Evolutionary conservation across 108 stramenopile genomes (phyloP).

Genomic region (Epithemia pelagica): DNA sequence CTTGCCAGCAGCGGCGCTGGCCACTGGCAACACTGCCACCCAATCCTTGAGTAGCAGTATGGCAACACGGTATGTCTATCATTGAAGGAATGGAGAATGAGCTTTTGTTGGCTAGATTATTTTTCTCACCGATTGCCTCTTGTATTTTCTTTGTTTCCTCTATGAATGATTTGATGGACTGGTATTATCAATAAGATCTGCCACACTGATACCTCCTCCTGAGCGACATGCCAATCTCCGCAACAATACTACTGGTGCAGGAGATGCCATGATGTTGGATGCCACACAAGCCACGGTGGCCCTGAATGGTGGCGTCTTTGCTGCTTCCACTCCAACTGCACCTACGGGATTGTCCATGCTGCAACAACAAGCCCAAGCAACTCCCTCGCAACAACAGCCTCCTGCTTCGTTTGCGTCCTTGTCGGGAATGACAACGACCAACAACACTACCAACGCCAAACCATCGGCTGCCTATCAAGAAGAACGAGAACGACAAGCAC

Average conservation of each 20-base stretch:
- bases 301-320: background rate
- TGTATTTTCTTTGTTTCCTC: no score
- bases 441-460: background rate
- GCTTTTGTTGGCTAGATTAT: no score
- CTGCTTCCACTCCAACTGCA: background rate
- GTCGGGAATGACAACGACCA: background rate
- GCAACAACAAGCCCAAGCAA: background rate
- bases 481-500: slow-evolving; percentile 80
- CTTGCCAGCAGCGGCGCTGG: background rate
- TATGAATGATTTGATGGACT: no score
- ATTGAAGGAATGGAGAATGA: no score
- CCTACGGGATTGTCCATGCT: background rate
- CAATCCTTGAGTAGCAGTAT: no score
- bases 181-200: no score
- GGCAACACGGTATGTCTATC: no score
- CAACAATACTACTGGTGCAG: background rate
- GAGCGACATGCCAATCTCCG: background rate
- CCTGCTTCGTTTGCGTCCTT: background rate
- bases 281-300: background rate
- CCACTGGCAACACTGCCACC: background rate
- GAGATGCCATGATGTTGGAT: background rate
- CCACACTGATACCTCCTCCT: background rate
- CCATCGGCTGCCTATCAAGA: slow-evolving; percentile 35
- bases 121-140: no score
- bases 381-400: background rate